Conservation (phyloP, 2,329 filamentous ascomycete species). For the Fusarium sp. region DNA sequence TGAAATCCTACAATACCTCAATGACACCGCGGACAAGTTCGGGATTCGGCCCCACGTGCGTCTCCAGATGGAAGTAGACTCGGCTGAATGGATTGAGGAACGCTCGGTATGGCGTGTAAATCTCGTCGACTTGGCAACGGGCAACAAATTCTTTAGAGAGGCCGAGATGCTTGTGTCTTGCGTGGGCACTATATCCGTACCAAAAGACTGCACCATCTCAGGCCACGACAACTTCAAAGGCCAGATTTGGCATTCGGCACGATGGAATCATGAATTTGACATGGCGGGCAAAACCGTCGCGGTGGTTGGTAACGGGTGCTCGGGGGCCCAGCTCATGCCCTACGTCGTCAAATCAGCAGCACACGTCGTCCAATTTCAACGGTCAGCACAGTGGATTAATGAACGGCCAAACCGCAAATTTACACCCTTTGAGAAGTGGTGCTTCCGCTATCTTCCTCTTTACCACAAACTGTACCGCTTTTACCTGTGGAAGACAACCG, state of each 20-base stretch:
- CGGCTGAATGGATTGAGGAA: background rate
- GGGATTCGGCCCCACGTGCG: background rate
- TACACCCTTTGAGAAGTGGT: background rate
- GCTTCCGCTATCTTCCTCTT: background rate
- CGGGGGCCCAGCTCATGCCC: background rate
- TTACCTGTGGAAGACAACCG: background rate
- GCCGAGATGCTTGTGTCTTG: background rate
- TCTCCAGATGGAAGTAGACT: background rate
- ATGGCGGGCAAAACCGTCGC: background rate
- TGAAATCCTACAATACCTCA: constrained; percentile 1
- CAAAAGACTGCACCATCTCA: background rate
- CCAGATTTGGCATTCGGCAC: background rate
- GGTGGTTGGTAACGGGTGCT: background rate
- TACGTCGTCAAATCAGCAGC: background rate
- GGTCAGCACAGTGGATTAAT: background rate
- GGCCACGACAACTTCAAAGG: background rate
- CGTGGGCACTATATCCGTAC: background rate
- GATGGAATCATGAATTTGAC: background rate
- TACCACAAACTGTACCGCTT: background rate
- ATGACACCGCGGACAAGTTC: background rate
- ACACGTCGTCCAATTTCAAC: background rate
- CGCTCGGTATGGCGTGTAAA: background rate
- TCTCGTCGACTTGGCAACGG: background rate
- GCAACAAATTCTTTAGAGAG: background rate
- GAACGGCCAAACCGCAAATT: background rate